A percentile compares a stretch with the other conserved stretches of the same genome.
Evolutionary conservation across 2,329 filamentous ascomycete genomes (phyloP).

Genomic region (Clonostachys sp.): DNA sequence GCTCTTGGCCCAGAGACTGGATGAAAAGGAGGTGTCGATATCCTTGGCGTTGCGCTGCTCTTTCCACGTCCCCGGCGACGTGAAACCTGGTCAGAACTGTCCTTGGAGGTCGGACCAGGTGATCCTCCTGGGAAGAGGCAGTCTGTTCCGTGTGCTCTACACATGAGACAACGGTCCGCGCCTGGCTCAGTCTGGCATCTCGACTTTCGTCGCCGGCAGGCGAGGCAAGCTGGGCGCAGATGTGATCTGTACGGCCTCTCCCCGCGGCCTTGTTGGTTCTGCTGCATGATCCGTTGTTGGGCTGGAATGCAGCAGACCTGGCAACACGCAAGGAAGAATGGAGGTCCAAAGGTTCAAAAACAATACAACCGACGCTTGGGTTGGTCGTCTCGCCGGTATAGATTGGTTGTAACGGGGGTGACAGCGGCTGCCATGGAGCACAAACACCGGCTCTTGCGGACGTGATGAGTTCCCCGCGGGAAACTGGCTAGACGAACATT

Average conservation of each 20-base stretch:
- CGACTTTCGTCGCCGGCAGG: slow-evolving; percentile 57
- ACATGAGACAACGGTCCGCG: slow-evolving; percentile 49
- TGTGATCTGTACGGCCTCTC: slow-evolving; percentile 55
- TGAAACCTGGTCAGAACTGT: neutral
- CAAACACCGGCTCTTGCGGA: too few relatives aligned
- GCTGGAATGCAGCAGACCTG: too few relatives aligned
- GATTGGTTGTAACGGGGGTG: too few relatives aligned
- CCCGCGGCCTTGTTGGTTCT: too few relatives aligned
- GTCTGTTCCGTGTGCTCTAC: slow-evolving; percentile 51
- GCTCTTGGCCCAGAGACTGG: slow-evolving; percentile 1
- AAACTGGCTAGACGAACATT: too few relatives aligned
- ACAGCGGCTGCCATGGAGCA: too few relatives aligned
- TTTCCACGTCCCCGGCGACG: neutral
- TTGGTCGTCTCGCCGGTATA: too few relatives aligned
- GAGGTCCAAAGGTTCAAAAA: too few relatives aligned
- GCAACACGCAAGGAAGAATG: too few relatives aligned
- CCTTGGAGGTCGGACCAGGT: slow-evolving; percentile 9
- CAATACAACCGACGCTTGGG: too few relatives aligned
- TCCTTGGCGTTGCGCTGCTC: neutral
- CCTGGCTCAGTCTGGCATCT: slow-evolving; percentile 54
- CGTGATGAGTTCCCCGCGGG: too few relatives aligned
- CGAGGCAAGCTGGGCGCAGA: slow-evolving; percentile 53
- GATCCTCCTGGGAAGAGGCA: slow-evolving; percentile 41
- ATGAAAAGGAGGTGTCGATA: neutral
- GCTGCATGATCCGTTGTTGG: too few relatives aligned